Evolutionary conservation across 345 rosid genomes (phyloP).

Genomic region (Populus nigra): DNA sequence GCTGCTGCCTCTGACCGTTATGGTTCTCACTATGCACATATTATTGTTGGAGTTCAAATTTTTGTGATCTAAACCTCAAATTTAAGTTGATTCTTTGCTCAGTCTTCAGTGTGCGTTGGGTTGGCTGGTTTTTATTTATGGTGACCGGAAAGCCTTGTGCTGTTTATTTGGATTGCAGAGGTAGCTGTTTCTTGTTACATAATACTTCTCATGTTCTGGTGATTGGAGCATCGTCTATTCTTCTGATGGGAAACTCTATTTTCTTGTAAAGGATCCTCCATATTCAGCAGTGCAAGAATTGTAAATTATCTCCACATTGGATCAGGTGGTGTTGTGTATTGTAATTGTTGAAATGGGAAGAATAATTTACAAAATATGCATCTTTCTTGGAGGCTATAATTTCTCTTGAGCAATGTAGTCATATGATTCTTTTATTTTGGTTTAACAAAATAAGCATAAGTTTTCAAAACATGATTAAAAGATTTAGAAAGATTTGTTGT

Average conservation of each 20-base stretch:
- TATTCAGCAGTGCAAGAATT: conserved; percentile 18
- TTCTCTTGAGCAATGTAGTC: no score
- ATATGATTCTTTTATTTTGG: no score
- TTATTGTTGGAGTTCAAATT: conserved; percentile 30
- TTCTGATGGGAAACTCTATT: conserved; percentile 7
- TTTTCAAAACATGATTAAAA: no score
- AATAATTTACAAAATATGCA: no score
- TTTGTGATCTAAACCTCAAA: conserved; percentile 34
- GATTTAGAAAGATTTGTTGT: no score
- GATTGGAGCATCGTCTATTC: conserved; percentile 9
- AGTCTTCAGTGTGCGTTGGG: conserved; percentile 3
- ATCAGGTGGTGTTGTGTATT: not conserved
- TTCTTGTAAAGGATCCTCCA: conserved; percentile 39
- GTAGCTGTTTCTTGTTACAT: conserved; percentile 7
- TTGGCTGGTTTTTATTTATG: conserved; percentile 28
- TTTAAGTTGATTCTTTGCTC: conserved; percentile 26
- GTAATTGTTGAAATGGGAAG: not conserved
- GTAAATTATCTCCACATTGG: not conserved
- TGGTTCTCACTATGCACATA: conserved; percentile 40
- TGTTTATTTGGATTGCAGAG: conserved; percentile 11
- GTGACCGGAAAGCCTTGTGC: conserved; percentile 25
- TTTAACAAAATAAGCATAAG: no score
- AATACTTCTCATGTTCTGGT: conserved; percentile 10
- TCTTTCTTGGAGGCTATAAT: no score
- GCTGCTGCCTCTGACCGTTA: conserved; percentile 36